phyloP scores from a whole-genome alignment of 345 rosid species.

The Populus deltoides region DNA sequence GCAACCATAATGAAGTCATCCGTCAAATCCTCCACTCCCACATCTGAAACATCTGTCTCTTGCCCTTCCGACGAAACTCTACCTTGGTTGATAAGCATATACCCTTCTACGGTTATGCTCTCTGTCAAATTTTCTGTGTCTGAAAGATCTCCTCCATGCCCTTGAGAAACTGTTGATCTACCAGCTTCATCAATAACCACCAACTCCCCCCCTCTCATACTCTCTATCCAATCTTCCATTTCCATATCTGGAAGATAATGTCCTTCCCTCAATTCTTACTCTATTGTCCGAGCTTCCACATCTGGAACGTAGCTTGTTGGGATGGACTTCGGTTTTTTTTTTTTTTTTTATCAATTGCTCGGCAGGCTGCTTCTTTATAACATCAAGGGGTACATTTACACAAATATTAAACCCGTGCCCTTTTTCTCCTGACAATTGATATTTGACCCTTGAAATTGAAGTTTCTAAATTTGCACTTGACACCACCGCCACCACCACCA shows the following conservation, averaged over 20 bases:
- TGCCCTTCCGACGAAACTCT: neutral
- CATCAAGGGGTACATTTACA: neutral
- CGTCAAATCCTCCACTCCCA: neutral
- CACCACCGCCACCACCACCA: neutral
- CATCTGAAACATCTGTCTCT: neutral
- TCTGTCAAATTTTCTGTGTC: neutral
- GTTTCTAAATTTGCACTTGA: neutral
- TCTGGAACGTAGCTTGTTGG: neutral
- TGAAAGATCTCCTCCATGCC: neutral
- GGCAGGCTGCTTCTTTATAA: neutral
- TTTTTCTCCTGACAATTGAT: neutral
- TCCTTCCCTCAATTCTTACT: neutral
- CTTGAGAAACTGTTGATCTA: neutral
- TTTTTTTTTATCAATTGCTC: neutral
- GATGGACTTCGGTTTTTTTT: neutral
- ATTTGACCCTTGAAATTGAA: conserved; percentile 5
- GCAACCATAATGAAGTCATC: neutral
- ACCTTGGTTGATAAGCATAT: neutral
- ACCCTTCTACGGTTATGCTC: neutral
- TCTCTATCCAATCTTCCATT: neutral
- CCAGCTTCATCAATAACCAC: neutral
- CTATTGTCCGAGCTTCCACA: neutral
- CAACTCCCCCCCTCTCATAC: neutral
- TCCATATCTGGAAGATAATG: neutral
- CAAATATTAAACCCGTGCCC: neutral